Conservation (phyloP, 1,139 yeast species). For the Suhomyces maxii region DNA sequence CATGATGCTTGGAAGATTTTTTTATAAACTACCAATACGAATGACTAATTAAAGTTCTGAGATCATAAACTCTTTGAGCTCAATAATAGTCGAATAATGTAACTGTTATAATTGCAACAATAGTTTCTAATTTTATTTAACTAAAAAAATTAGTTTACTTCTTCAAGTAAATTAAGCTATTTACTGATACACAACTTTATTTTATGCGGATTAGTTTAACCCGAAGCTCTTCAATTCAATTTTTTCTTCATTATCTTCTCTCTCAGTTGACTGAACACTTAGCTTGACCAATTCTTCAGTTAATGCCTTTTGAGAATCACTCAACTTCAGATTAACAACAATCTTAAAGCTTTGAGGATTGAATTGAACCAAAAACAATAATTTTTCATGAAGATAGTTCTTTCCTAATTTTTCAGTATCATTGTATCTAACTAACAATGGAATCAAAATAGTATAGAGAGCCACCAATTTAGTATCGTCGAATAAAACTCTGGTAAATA, state of each 20-base stretch:
- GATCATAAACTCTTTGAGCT: too few relatives aligned
- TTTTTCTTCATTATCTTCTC: conserved; percentile 12
- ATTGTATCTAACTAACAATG: conserved; percentile 48
- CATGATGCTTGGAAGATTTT: too few relatives aligned
- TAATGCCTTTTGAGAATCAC: conserved; percentile 34
- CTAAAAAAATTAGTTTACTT: neutral
- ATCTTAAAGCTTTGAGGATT: conserved; percentile 55
- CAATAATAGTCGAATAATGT: neutral
- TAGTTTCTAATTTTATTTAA: neutral
- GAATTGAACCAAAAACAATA: conserved; percentile 51
- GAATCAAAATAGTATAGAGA: conserved; percentile 48
- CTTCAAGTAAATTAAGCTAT: neutral
- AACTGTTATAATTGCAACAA: too few relatives aligned
- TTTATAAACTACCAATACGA: too few relatives aligned
- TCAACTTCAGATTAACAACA: conserved; percentile 41
- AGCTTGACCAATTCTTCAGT: conserved; percentile 44
- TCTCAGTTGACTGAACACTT: neutral
- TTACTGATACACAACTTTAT: neutral
- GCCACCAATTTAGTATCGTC: conserved; percentile 31
- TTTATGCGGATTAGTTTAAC: neutral
- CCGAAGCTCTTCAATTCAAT: conserved; percentile 35
- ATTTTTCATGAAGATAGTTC: conserved; percentile 49
- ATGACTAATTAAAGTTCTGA: too few relatives aligned
- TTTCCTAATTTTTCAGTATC: conserved; percentile 25
- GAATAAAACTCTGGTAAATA: conserved; percentile 39